Percentiles rank a stretch among this genome's conserved stretches.
Evolutionary conservation across 768 basidiomycete genomes (phyloP).

Genomic region (Trametes elegans): DNA sequence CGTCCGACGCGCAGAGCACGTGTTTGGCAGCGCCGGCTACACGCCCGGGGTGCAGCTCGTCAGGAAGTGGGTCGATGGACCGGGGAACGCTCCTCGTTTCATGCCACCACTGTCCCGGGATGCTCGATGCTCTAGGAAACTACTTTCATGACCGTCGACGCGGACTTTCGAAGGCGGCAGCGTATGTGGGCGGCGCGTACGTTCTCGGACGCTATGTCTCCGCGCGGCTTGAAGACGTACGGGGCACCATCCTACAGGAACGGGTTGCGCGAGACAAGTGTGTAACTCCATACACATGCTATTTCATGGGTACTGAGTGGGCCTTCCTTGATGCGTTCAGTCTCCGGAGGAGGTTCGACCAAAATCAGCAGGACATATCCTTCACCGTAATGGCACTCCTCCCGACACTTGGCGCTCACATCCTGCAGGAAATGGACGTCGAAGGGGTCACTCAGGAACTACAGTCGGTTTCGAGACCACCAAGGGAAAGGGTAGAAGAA

Average conservation of each 20-base stretch:
- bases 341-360: slow-evolving; percentile 67
- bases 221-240: slow-evolving; percentile 63
- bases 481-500: slow-evolving; percentile 18
- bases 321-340: slow-evolving; percentile 35
- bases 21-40: slow-evolving; percentile 24
- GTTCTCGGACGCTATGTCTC: slow-evolving; percentile 57
- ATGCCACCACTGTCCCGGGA: slow-evolving; percentile 27
- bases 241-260: slow-evolving; percentile 59
- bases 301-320: background rate
- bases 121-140: slow-evolving; percentile 44
- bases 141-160: slow-evolving; percentile 50
- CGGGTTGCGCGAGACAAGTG: slow-evolving; percentile 67
- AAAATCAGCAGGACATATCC: slow-evolving; percentile 73
- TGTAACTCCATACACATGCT: slow-evolving; percentile 31
- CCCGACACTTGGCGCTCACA: slow-evolving; percentile 61
- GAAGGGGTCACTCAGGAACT: slow-evolving; percentile 63
- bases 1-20: slow-evolving; percentile 20
- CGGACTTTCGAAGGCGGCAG: slow-evolving; percentile 46
- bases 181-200: slow-evolving; percentile 61
- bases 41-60: slow-evolving; percentile 3
- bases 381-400: slow-evolving; percentile 73
- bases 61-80: background rate
- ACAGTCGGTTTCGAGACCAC: slow-evolving; percentile 42
- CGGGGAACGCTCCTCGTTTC: slow-evolving; percentile 13
- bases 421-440: slow-evolving; percentile 75